These are phyloP conservation scores for Vigna reflexopilosa DNA, from an alignment of 306 rosid genomes.

Conservation along the genomic window DNA sequence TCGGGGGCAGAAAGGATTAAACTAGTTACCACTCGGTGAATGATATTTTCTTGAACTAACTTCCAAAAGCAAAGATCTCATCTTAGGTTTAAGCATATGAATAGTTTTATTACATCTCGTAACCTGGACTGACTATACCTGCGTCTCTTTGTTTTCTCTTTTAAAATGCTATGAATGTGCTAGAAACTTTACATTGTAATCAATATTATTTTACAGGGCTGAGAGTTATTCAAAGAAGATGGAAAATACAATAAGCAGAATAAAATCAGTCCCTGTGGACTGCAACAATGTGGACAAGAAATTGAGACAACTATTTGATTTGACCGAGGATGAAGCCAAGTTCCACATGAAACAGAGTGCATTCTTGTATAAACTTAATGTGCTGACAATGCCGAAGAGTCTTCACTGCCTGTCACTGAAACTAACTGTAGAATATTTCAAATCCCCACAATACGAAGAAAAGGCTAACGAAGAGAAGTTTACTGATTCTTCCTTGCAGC, in stretches of 20 bases:
- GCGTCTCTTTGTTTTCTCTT: constrained; percentile 10
- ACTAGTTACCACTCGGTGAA: constrained; percentile 23
- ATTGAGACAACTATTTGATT: constrained; percentile 88
- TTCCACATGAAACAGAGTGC: constrained; percentile 98
- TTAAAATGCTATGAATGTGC: constrained; percentile 21
- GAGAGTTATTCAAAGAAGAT: constrained; percentile 68
- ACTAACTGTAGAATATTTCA: constrained; percentile 90
- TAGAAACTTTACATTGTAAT: constrained; percentile 25
- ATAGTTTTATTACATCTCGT: constrained; percentile 20
- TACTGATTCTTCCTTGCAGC: constrained; percentile 71
- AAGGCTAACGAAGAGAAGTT: constrained; percentile 68
- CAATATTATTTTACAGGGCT: constrained; percentile 63
- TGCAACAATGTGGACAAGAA: constrained; percentile 97
- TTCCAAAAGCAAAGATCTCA: constrained; percentile 15
- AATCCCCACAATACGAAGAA: constrained; percentile 54
- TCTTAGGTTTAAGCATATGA: constrained; percentile 5
- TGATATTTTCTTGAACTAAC: constrained; percentile 12
- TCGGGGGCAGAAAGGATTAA: not conserved
- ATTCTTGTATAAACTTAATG: constrained; percentile 91
- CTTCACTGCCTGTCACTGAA: constrained; percentile 92
- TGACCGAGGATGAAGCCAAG: constrained; percentile 95
- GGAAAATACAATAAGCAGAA: constrained; percentile 68
- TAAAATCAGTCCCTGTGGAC: constrained; percentile 76
- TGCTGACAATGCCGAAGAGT: constrained; percentile 97
- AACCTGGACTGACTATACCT: not conserved